Evolutionary conservation across 116 monocot species (phyloP).

Genomic region (Thalassia testudinum): DNA sequence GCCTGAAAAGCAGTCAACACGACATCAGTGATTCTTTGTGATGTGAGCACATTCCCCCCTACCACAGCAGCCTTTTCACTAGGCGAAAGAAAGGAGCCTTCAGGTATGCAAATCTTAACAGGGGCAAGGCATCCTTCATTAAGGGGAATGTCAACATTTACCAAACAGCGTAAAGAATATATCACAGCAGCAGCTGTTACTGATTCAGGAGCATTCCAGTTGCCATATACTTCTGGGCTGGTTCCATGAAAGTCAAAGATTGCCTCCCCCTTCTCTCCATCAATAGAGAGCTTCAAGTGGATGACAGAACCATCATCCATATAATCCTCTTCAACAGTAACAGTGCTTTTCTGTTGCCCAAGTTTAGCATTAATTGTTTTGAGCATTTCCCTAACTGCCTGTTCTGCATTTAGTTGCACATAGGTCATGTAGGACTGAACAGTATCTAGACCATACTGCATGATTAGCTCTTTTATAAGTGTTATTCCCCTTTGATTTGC

Average conservation of each 20-base stretch:
- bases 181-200: conserved; percentile 87
- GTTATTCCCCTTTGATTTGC: conserved; percentile 88
- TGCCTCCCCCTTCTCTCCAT: conserved; percentile 63
- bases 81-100: conserved; percentile 78
- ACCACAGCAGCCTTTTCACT: conserved; percentile 90
- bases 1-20: conserved; percentile 80
- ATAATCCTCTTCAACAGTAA: conserved; percentile 53
- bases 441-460: conserved; percentile 51
- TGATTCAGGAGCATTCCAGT: conserved; percentile 93
- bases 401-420: conserved; percentile 84
- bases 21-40: conserved; percentile 83
- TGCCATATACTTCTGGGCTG: conserved; percentile 82
- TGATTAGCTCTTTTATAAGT: conserved; percentile 87
- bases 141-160: conserved; percentile 79
- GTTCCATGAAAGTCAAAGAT: conserved; percentile 76
- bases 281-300: conserved; percentile 58
- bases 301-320: conserved; percentile 92
- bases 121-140: conserved; percentile 93
- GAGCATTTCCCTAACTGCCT: conserved; percentile 88
- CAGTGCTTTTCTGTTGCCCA: conserved; percentile 20
- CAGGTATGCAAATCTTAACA: conserved; percentile 61
- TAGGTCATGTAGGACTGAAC: conserved; percentile 83
- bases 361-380: conserved; percentile 41
- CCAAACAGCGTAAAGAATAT: conserved; percentile 73
- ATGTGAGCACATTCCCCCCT: conserved; percentile 96